phyloP scores from a whole-genome alignment of 2,329 filamentous ascomycete species.

The Fusarium neocosmosporiellum region DNA sequence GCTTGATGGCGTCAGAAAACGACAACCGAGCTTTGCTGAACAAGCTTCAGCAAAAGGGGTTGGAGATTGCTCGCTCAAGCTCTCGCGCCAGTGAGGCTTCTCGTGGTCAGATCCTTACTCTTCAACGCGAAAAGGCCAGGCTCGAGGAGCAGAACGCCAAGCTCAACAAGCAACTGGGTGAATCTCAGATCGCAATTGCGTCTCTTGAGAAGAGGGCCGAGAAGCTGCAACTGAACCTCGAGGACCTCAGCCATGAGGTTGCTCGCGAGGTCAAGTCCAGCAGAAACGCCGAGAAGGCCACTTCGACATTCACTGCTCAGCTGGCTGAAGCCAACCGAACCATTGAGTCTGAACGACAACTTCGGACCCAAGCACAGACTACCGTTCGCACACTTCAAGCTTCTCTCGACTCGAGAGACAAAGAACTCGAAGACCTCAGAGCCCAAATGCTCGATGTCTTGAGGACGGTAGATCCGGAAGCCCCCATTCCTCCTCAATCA shows the following conservation, averaged over 20 bases:
- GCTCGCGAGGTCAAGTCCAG: constrained; percentile 89
- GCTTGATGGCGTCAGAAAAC: constrained; percentile 91
- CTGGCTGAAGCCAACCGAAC: constrained; percentile 90
- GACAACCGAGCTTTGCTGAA: constrained; percentile 96
- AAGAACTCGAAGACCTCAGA: constrained; percentile 83
- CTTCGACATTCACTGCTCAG: constrained; percentile 82
- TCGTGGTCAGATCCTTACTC: constrained; percentile 77
- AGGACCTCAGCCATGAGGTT: constrained; percentile 93
- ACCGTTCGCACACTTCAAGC: constrained; percentile 85
- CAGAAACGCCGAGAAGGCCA: constrained; percentile 88
- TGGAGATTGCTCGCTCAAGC: constrained; percentile 92
- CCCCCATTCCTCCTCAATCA: constrained; percentile 71
- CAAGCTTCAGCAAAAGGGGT: constrained; percentile 96
- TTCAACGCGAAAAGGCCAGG: constrained; percentile 86
- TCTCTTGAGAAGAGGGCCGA: constrained; percentile 94
- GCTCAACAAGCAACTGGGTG: constrained; percentile 85
- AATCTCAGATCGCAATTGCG: constrained; percentile 83
- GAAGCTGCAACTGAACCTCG: constrained; percentile 86
- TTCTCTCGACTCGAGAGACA: constrained; percentile 81
- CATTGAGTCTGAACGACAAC: constrained; percentile 88
- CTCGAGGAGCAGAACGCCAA: constrained; percentile 85
- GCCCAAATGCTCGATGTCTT: constrained; percentile 84
- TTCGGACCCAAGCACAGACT: constrained; percentile 85
- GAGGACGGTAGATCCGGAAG: constrained; percentile 85
- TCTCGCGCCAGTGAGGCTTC: constrained; percentile 88